Conservation (phyloP, 129 eudicot species). For the Smallanthus sonchifolius region DNA sequence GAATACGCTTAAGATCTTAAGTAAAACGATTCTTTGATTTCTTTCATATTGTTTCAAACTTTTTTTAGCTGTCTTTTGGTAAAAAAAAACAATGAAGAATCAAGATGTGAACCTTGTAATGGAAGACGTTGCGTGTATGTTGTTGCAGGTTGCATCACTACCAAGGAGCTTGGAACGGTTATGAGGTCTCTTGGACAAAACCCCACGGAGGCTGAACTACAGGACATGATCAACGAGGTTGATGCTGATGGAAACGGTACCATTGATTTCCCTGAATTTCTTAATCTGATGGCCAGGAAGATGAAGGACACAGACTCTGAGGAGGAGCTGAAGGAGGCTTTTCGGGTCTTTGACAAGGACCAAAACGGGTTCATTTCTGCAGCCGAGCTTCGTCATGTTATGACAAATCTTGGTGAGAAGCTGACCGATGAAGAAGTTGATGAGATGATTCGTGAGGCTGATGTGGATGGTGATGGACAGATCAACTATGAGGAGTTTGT, state of each 20-base stretch:
- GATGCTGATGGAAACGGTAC: conserved; percentile 83
- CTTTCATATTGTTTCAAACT: background rate
- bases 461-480: conserved; percentile 81
- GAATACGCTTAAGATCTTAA: background rate
- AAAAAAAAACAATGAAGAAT: background rate
- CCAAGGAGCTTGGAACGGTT: conserved; percentile 82
- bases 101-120: background rate
- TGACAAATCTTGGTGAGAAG: conserved; percentile 83
- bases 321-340: conserved; percentile 82
- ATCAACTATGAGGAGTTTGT: conserved; percentile 83
- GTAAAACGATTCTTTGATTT: background rate
- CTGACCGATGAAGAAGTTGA: conserved; percentile 73
- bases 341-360: conserved; percentile 70
- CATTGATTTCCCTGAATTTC: conserved; percentile 74
- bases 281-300: conserved; percentile 75
- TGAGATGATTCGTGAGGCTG: conserved; percentile 85
- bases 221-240: conserved; percentile 80
- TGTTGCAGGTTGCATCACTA: conserved; percentile 65
- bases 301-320: conserved; percentile 82
- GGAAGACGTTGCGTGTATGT: background rate
- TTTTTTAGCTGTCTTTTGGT: background rate
- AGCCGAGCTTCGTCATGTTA: conserved; percentile 78
- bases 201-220: conserved; percentile 79
- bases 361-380: conserved; percentile 76
- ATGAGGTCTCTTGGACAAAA: conserved; percentile 83